These are phyloP conservation scores for Trametes maxima DNA, from an alignment of 768 basidiomycete genomes.

Conservation along the genomic window DNA sequence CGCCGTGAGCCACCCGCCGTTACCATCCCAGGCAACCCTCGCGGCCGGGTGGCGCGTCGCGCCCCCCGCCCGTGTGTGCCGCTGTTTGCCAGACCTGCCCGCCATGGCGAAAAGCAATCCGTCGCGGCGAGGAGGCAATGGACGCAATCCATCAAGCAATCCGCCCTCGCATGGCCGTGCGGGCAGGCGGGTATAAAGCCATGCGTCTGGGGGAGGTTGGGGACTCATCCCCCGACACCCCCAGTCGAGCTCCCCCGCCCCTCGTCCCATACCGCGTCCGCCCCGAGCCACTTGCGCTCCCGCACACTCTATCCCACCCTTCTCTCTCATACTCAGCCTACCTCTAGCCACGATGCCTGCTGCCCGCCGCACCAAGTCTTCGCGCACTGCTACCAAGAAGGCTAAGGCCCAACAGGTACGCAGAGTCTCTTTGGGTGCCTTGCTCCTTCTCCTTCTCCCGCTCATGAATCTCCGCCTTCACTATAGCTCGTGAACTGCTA, in stretches of 20 bases:
- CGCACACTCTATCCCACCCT: neutral
- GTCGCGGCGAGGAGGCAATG: slow-evolving; percentile 1
- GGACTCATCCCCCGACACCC: slow-evolving; percentile 5
- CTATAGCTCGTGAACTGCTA: too few relatives aligned
- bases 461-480: too few relatives aligned
- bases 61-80: slow-evolving; percentile 15
- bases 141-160: slow-evolving; percentile 21
- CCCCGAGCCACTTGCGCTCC: slow-evolving; percentile 10
- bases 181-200: slow-evolving; percentile 7
- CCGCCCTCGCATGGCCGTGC: slow-evolving; percentile 2
- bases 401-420: neutral
- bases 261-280: neutral
- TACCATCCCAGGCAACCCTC: slow-evolving; percentile 17
- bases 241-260: slow-evolving; percentile 2
- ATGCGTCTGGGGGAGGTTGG: neutral
- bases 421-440: too few relatives aligned
- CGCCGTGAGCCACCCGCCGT: slow-evolving; percentile 15
- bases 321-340: neutral
- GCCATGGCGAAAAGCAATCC: slow-evolving; percentile 24
- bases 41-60: slow-evolving; percentile 12
- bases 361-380: neutral
- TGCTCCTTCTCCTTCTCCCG: too few relatives aligned
- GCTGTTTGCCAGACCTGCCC: slow-evolving; percentile 16
- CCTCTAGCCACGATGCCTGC: neutral
- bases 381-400: neutral